Base-by-base conservation (phyloP, 2,329 filamentous ascomycete species). In the Stylonectria norvegica region DNA sequence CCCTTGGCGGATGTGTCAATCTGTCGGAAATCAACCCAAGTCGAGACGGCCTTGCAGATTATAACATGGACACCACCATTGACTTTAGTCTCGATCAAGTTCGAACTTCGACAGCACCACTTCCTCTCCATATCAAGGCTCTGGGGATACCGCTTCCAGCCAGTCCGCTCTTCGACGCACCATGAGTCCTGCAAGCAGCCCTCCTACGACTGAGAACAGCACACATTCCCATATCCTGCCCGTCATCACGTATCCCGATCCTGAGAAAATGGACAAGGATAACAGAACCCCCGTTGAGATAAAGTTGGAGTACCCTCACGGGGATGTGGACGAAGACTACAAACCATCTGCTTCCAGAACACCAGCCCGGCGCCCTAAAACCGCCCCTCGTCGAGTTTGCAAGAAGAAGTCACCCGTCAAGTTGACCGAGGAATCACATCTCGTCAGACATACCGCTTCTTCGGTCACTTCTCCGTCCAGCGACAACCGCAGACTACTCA, bases 1-100 rank as follows among this genome's bases (percentile, higher is more conserved):
- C 44, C 18, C 40, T 29, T 31, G 15, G 41, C 27, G 36, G 39
- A 20, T 55, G 35, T 25, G 45, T 55, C 31, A 42, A 53, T n/a
- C 52, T 40, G 7, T 40, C 41, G 12, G 38, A 43, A 7, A 49
- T 55, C 27, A 43, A 49, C 7, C 23, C 42, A 8, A 32, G 20
- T 18, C 49, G 50, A 20, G 27, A 20, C 10, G 5, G 17, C 20
- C 15, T 41, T 7, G 17, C 20, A 7, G 31, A 33, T 5, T 14
- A 20, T n/a, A 30, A 25, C 16, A 40, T 36, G 7, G 34, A 17
- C 12, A 36, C 18, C 7, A 15, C 35, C 10, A 30, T 36, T 8
- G 33, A 20, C 14, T 40, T 45, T 15, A 35, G 15, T 7, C 34
- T 54, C 28, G 38, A 44, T 10, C 31, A 29, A 36, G n/a, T 9